Conservation (phyloP, 1,284 basidiomycete species). For the Tylopilus orsonianus region DNA sequence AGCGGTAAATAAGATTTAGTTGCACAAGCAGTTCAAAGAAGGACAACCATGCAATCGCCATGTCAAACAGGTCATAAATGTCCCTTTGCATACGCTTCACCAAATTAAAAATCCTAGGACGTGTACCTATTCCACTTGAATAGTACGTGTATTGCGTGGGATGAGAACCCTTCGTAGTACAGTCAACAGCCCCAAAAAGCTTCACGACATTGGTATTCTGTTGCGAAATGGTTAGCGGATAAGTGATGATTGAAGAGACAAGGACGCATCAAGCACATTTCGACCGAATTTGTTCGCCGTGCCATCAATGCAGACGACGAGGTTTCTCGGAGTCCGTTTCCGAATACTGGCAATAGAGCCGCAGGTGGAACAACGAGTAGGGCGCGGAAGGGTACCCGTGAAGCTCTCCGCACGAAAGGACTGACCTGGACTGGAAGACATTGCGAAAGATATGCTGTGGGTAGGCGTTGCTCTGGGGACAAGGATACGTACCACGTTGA, state of each 20-base stretch:
- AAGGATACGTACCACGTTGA: not conserved
- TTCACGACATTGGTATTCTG: constrained; percentile 29
- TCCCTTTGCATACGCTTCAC: constrained; percentile 20
- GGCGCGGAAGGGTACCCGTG: constrained; percentile 1
- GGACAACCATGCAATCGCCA: constrained; percentile 26
- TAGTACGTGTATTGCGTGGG: constrained; percentile 38
- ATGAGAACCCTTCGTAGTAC: constrained; percentile 15
- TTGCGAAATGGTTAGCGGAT: not conserved
- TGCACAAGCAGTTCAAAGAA: not conserved
- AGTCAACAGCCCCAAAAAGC: constrained; percentile 18
- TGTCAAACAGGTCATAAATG: constrained; percentile 21
- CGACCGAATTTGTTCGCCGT: constrained; percentile 37
- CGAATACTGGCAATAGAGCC: not conserved
- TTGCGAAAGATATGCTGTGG: not conserved
- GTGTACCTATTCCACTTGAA: constrained; percentile 43
- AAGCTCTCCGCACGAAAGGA: constrained; percentile 3
- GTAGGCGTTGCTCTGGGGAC: not conserved
- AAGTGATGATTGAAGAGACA: too few relatives aligned
- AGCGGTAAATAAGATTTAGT: not conserved
- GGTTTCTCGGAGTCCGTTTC: constrained; percentile 25
- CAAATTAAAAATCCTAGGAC: constrained; percentile 28
- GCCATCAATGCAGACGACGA: constrained; percentile 37
- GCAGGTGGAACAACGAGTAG: constrained; percentile 15
- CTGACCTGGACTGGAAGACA: constrained; percentile 15
- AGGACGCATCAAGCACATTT: constrained; percentile 17